Percentiles rank a stretch among this genome's conserved stretches.
Conservation (phyloP, 2,329 filamentous ascomycete species). For the Penicillium griseofulvum region DNA sequence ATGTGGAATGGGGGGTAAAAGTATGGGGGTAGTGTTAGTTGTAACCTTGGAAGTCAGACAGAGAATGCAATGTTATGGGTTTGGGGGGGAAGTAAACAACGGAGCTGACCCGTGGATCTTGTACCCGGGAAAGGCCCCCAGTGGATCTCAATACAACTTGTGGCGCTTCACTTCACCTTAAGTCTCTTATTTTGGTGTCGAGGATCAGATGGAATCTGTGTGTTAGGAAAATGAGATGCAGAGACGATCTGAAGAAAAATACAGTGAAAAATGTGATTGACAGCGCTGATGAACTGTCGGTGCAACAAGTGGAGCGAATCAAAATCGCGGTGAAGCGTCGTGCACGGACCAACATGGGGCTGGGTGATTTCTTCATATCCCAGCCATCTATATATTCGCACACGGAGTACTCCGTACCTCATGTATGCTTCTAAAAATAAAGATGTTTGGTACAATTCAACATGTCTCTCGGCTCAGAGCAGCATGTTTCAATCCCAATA, state of each 20-base stretch:
- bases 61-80: conserved; percentile 21
- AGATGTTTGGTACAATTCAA: not conserved
- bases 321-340: conserved; percentile 27
- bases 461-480: not conserved
- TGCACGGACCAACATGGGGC: conserved; percentile 21
- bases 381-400: not conserved
- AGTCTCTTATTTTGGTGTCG: not conserved
- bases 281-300: conserved; percentile 17
- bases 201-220: not conserved
- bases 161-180: not conserved
- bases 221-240: conserved; percentile 2
- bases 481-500: too few relatives aligned
- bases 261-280: conserved; percentile 7
- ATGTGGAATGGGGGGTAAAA: conserved; percentile 7
- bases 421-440: not conserved
- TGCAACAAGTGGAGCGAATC: conserved; percentile 25
- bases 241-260: conserved; percentile 1
- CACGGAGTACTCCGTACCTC: not conserved
- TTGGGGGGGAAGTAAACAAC: conserved; percentile 20
- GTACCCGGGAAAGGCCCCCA: conserved; percentile 1
- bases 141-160: not conserved
- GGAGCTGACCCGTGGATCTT: conserved; percentile 12
- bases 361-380: conserved; percentile 9
- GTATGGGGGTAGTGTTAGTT: conserved; percentile 8
- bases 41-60: not conserved